phyloP scores from a whole-genome alignment of 2,329 filamentous ascomycete genomes.

The Helotiales sp. region DNA sequence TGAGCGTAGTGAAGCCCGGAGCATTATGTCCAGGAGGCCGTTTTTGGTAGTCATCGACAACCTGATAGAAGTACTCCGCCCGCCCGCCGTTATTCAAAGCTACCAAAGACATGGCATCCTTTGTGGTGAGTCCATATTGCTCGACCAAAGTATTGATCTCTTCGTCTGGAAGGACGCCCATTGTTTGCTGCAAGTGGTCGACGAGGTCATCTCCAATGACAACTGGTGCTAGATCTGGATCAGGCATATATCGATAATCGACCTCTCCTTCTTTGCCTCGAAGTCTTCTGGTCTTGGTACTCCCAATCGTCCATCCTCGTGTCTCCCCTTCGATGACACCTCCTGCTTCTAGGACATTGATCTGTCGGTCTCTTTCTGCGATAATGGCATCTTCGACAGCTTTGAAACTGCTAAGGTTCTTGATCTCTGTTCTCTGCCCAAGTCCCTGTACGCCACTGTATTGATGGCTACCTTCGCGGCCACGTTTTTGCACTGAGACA shows the following conservation, averaged over 20 bases:
- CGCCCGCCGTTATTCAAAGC: conserved; percentile 76
- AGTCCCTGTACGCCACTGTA: conserved; percentile 63
- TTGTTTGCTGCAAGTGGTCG: conserved; percentile 55
- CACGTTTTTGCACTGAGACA: conserved; percentile 73
- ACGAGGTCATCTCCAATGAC: conserved; percentile 73
- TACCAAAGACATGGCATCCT: conserved; percentile 81
- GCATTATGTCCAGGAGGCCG: conserved; percentile 2
- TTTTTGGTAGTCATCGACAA: conserved; percentile 46
- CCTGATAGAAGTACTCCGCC: conserved; percentile 77
- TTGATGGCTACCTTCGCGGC: conserved; percentile 38
- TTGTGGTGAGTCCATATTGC: conserved; percentile 68
- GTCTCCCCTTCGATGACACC: conserved; percentile 82
- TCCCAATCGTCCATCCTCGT: conserved; percentile 86
- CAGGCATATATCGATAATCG: conserved; percentile 98
- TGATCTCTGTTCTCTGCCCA: conserved; percentile 93
- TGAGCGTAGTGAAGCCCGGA: too few species aligned
- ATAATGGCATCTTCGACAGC: conserved; percentile 93
- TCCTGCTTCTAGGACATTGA: conserved; percentile 73
- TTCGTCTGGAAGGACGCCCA: conserved; percentile 73
- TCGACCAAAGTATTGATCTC: conserved; percentile 62
- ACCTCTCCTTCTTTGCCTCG: conserved; percentile 95
- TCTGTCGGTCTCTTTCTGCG: conserved; percentile 87
- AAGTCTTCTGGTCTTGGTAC: conserved; percentile 75
- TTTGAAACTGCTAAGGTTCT: conserved; percentile 93
- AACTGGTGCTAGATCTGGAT: conserved; percentile 84